Conservation (phyloP, 2,329 filamentous ascomycete species). For the Diplodia corticola region DNA sequence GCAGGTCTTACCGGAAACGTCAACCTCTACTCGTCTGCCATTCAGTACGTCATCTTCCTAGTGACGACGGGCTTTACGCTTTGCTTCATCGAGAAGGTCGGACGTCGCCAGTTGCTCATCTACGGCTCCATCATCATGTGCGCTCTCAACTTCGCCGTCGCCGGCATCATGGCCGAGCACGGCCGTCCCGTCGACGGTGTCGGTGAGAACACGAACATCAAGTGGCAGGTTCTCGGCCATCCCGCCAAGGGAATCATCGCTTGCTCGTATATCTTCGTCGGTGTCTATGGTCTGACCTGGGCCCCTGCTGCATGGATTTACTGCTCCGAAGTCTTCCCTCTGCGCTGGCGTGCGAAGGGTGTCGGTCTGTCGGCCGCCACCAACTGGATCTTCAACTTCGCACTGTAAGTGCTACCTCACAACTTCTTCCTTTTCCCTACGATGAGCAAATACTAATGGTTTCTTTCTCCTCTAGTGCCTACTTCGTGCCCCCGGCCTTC, state of each 20-base stretch:
- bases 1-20: slow-evolving; percentile 38
- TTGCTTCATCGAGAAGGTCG: slow-evolving; percentile 59
- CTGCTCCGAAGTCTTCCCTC: slow-evolving; percentile 42
- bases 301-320: slow-evolving; percentile 40
- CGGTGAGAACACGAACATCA: slow-evolving; percentile 46
- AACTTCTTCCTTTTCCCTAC: not conserved
- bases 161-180: slow-evolving; percentile 60
- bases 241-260: slow-evolving; percentile 56
- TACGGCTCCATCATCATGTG: slow-evolving; percentile 60
- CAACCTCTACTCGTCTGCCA: slow-evolving; percentile 35
- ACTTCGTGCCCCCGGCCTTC: slow-evolving; percentile 44
- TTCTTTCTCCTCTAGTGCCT: slow-evolving; percentile 28
- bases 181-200: slow-evolving; percentile 46
- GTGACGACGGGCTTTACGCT: slow-evolving; percentile 61
- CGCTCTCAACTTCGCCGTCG: slow-evolving; percentile 60
- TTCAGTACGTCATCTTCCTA: slow-evolving; percentile 67
- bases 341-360: slow-evolving; percentile 44
- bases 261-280: slow-evolving; percentile 47
- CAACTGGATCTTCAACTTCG: slow-evolving; percentile 44
- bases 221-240: slow-evolving; percentile 27
- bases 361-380: slow-evolving; percentile 41
- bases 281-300: slow-evolving; percentile 47
- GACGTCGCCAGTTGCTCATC: slow-evolving; percentile 59
- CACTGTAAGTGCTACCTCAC: slow-evolving; percentile 27
- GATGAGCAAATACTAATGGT: not conserved